Evolutionary conservation across 108 stramenopile genomes (phyloP).

Genomic region (Skeletonema potamos): DNA sequence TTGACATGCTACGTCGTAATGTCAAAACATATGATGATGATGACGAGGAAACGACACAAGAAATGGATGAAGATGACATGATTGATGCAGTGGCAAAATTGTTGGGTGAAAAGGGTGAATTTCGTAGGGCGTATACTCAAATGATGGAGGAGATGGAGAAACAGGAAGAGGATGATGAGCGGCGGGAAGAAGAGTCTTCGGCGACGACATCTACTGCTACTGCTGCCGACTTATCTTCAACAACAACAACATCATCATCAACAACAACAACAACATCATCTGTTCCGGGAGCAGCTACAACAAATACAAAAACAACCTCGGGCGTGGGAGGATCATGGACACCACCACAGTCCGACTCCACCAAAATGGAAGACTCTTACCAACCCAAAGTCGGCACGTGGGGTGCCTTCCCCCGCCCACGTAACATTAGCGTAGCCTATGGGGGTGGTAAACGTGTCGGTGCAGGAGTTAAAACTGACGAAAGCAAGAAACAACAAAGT

Average conservation of each 20-base stretch:
- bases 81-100: conserved; percentile 61
- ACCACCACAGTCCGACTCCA: conserved; percentile 10
- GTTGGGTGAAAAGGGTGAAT: conserved; percentile 39
- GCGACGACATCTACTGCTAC: background rate
- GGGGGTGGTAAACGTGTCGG: conserved; percentile 89
- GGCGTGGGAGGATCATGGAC: conserved; percentile 83
- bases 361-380: conserved; percentile 42
- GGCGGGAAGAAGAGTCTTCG: background rate
- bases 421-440: conserved; percentile 88
- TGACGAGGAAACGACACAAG: conserved; percentile 36
- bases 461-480: conserved; percentile 57
- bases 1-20: conserved; percentile 44
- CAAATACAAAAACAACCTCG: conserved; percentile 44
- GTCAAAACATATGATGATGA: conserved; percentile 32
- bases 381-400: conserved; percentile 81
- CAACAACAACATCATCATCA: conserved; percentile 5
- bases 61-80: conserved; percentile 71
- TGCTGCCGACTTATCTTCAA: too few relatives aligned
- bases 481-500: conserved; percentile 19
- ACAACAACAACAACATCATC: conserved; percentile 10
- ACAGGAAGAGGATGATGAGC: background rate
- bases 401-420: conserved; percentile 93
- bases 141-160: conserved; percentile 10
- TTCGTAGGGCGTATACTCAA: conserved; percentile 15
- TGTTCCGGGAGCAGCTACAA: background rate